A percentile compares a stretch with the other conserved stretches of the same genome.
These are phyloP conservation scores for Clavulina sp. DNA, from an alignment of 768 basidiomycete genomes.

Conservation along the genomic window DNA sequence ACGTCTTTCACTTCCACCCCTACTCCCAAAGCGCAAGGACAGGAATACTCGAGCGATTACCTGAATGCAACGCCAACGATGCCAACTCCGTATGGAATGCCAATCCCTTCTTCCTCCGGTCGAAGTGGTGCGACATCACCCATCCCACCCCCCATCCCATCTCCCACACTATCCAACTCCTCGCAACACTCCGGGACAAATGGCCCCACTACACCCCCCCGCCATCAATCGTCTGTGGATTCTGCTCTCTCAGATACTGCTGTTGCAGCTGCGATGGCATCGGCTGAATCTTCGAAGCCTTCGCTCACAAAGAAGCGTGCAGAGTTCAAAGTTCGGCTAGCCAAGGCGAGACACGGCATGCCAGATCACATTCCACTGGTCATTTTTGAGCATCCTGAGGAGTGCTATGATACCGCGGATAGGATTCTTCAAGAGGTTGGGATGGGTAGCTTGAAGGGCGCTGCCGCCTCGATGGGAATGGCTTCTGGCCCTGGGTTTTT, in stretches of 20 bases:
- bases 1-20: too few species aligned
- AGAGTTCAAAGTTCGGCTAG: conserved; percentile 33
- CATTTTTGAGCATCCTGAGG: conserved; percentile 47
- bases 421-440: too few species aligned
- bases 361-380: conserved; percentile 40
- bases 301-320: conserved; percentile 4
- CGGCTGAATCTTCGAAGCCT: not conserved
- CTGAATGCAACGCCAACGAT: not conserved
- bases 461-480: too few species aligned
- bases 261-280: not conserved
- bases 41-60: not conserved
- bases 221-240: not conserved
- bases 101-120: not conserved
- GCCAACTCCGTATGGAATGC: not conserved
- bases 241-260: not conserved
- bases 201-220: not conserved
- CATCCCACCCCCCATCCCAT: not conserved
- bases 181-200: not conserved
- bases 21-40: too few species aligned
- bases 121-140: not conserved
- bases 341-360: conserved; percentile 40
- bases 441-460: too few species aligned
- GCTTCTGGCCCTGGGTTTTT: too few species aligned
- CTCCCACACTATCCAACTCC: not conserved
- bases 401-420: conserved; percentile 28